Evolutionary conservation across 495 filamentous ascomycete species (phyloP).

Genomic region (Podospora pseudopauciseta): DNA sequence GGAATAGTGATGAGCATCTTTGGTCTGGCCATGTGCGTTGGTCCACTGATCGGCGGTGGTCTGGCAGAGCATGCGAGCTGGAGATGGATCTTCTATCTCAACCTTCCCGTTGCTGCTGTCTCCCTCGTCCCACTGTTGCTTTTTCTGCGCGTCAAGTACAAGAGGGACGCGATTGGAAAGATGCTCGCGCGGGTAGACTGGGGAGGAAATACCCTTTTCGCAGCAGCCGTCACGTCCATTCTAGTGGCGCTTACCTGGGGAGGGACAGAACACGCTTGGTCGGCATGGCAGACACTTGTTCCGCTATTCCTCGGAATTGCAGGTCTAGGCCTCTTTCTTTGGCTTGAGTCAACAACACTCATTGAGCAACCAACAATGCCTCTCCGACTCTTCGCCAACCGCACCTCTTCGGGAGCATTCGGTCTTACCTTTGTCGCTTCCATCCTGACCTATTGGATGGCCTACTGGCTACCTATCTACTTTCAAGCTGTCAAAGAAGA

Average conservation of each 20-base stretch:
- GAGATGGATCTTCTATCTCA: conserved; percentile 41
- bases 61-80: conserved; percentile 49
- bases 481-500: conserved; percentile 40
- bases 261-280: conserved; percentile 30
- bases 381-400: conserved; percentile 26
- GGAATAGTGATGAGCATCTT: conserved; percentile 44
- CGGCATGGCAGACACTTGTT: conserved; percentile 27
- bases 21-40: conserved; percentile 62
- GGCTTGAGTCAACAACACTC: conserved; percentile 20
- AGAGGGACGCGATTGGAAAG: conserved; percentile 15
- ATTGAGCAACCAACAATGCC: conserved; percentile 33
- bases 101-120: conserved; percentile 31
- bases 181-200: conserved; percentile 32
- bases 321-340: conserved; percentile 23
- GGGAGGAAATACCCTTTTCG: conserved; percentile 30
- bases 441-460: conserved; percentile 13
- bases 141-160: conserved; percentile 32
- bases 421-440: conserved; percentile 25
- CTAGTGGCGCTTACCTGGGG: conserved; percentile 26
- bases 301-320: conserved; percentile 28
- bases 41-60: conserved; percentile 72
- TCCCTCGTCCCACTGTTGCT: conserved; percentile 29
- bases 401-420: conserved; percentile 28
- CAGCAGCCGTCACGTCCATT: conserved; percentile 28
- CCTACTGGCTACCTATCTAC: conserved; percentile 47